Conservation (phyloP, 371 early-diverging fungal genomes). For the Nematocida homosporus region DNA sequence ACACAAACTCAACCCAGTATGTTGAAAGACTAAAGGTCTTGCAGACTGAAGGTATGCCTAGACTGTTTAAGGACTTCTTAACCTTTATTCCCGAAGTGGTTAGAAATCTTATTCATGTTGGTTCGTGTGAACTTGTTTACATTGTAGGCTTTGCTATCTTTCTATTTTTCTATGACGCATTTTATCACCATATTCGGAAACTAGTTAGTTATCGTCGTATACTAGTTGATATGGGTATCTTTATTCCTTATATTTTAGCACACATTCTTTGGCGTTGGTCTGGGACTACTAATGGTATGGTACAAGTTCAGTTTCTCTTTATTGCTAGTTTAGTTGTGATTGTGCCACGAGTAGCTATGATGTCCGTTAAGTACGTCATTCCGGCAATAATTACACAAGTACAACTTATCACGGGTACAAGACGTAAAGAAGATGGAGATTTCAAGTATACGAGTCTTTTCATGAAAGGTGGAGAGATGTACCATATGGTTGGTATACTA, state of each 20-base stretch:
- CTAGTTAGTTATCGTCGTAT: neutral
- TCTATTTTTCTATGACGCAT: neutral
- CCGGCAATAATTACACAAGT: neutral
- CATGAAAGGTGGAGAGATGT: neutral
- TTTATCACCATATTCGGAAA: neutral
- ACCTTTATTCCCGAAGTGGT: neutral
- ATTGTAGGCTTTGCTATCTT: neutral
- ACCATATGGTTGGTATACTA: neutral
- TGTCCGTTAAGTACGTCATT: neutral
- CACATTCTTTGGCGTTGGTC: neutral
- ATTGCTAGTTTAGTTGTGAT: neutral
- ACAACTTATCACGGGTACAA: neutral
- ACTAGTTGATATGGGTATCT: neutral
- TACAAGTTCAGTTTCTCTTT: neutral
- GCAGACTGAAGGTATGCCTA: too few relatives aligned
- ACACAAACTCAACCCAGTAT: too few relatives aligned
- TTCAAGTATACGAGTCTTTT: neutral
- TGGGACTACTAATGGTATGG: neutral
- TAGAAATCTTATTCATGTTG: neutral
- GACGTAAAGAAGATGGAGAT: neutral
- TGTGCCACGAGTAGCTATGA: neutral
- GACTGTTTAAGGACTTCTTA: neutral
- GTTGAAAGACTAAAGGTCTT: too few relatives aligned
- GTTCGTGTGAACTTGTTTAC: neutral
- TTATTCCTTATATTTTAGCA: neutral